Conservation (phyloP, 2,329 filamentous ascomycete genomes). For the Hypomyces rosellus region DNA sequence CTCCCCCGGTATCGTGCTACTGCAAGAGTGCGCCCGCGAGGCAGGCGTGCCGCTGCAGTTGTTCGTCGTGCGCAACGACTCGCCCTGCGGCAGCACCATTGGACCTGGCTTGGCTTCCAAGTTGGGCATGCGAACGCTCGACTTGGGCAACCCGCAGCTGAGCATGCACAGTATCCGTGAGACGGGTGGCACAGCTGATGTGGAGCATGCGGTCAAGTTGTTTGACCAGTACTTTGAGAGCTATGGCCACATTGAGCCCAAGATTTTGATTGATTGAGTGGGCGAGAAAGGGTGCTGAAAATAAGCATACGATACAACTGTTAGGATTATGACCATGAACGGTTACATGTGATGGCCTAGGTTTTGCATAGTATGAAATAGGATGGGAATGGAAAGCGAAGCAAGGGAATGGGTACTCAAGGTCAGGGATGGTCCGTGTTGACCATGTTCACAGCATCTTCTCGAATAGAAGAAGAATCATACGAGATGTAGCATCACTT, state of each 20-base stretch:
- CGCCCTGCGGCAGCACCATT: slow-evolving; percentile 90
- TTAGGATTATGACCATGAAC: no score
- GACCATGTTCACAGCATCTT: no score
- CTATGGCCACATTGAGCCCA: slow-evolving; percentile 76
- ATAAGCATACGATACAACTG: no score
- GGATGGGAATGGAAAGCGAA: no score
- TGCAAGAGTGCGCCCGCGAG: slow-evolving; percentile 76
- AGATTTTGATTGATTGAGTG: slow-evolving; percentile 70
- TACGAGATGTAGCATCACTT: no score
- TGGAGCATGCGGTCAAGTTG: slow-evolving; percentile 76
- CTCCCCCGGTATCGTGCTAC: slow-evolving; percentile 84
- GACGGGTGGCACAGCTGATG: slow-evolving; percentile 81
- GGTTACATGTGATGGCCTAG: no score
- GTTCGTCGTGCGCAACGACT: slow-evolving; percentile 95
- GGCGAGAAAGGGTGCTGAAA: no score
- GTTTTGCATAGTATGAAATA: no score
- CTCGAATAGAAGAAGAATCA: no score
- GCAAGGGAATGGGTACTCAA: no score
- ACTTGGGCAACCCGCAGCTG: slow-evolving; percentile 88
- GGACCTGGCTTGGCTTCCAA: slow-evolving; percentile 91
- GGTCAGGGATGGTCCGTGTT: no score
- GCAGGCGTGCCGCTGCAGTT: slow-evolving; percentile 82
- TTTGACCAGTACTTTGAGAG: slow-evolving; percentile 83
- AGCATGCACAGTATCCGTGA: slow-evolving; percentile 97
- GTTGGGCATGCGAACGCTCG: slow-evolving; percentile 80